These are phyloP conservation scores for Suhomyces emberorum DNA, from an alignment of 805 yeast species.

Conservation along the genomic window DNA sequence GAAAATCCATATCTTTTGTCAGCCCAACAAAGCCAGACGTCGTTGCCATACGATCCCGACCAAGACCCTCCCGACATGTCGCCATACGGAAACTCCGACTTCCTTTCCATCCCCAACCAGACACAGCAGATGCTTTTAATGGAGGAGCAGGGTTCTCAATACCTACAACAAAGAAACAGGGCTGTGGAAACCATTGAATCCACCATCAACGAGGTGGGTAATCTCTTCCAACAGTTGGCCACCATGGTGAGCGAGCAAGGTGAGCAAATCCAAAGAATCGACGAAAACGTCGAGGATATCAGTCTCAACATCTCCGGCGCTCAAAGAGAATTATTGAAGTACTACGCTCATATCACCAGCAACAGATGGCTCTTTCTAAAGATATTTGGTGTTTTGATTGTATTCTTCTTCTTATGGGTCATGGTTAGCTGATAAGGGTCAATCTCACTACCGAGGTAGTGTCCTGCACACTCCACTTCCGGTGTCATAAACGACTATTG, in stretches of 20 bases:
- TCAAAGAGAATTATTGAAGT: slow-evolving; percentile 87
- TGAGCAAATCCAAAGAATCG: slow-evolving; percentile 92
- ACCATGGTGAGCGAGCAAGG: slow-evolving; percentile 98
- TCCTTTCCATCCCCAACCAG: slow-evolving; percentile 76
- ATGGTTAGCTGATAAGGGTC: slow-evolving; percentile 50
- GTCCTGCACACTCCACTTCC: slow-evolving; percentile 3
- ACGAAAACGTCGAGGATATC: slow-evolving; percentile 91
- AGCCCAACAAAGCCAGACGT: slow-evolving; percentile 11
- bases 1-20: slow-evolving; percentile 38
- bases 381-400: slow-evolving; percentile 81
- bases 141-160: slow-evolving; percentile 72
- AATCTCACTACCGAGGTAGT: not conserved
- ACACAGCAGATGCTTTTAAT: slow-evolving; percentile 72
- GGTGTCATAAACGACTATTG: not conserved
- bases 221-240: slow-evolving; percentile 88
- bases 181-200: slow-evolving; percentile 96
- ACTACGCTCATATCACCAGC: slow-evolving; percentile 80
- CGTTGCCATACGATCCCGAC: slow-evolving; percentile 24
- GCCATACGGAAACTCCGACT: slow-evolving; percentile 39
- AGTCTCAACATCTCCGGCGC: slow-evolving; percentile 89
- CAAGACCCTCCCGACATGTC: slow-evolving; percentile 19
- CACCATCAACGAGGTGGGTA: slow-evolving; percentile 97
- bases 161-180: slow-evolving; percentile 75
- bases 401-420: slow-evolving; percentile 77
- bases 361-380: slow-evolving; percentile 91